Conservation (phyloP, 768 basidiomycete genomes). For the Tulasnella sp. region DNA sequence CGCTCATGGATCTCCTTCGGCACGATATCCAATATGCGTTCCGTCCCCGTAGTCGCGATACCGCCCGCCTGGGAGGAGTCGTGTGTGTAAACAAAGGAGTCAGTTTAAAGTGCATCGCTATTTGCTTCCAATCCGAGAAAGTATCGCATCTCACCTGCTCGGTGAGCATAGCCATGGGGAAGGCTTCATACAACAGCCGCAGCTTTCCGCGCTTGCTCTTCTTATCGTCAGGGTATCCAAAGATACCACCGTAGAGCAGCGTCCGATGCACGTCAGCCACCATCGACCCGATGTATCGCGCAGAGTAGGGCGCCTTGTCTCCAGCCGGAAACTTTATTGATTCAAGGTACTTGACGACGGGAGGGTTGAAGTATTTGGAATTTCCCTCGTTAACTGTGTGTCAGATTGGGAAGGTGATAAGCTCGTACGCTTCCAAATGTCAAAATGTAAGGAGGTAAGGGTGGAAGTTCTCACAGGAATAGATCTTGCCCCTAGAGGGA, state of each 20-base stretch:
- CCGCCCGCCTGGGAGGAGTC: constrained; percentile 67
- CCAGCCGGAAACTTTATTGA: constrained; percentile 82
- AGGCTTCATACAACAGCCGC: constrained; percentile 90
- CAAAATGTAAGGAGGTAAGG: not conserved
- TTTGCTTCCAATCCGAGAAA: not conserved
- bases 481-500: constrained; percentile 92
- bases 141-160: constrained; percentile 58
- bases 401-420: not conserved
- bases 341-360: constrained; percentile 70
- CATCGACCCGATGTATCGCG: constrained; percentile 96
- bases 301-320: constrained; percentile 74
- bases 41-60: constrained; percentile 89
- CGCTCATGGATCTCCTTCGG: constrained; percentile 85
- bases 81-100: not conserved
- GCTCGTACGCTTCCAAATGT: not conserved
- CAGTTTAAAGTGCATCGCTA: not conserved
- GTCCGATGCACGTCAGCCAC: constrained; percentile 98
- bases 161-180: constrained; percentile 92
- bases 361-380: constrained; percentile 82
- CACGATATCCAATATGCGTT: constrained; percentile 83
- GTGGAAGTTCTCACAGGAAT: constrained; percentile 46
- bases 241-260: constrained; percentile 93
- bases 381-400: constrained; percentile 87
- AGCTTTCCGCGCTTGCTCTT: constrained; percentile 95
- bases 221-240: constrained; percentile 96